A percentile compares a stretch with the other conserved stretches of the same genome.
Evolutionary conservation across 139 green algal species (phyloP).

Genomic region (Auxenochlorella pyrenoidosa): DNA sequence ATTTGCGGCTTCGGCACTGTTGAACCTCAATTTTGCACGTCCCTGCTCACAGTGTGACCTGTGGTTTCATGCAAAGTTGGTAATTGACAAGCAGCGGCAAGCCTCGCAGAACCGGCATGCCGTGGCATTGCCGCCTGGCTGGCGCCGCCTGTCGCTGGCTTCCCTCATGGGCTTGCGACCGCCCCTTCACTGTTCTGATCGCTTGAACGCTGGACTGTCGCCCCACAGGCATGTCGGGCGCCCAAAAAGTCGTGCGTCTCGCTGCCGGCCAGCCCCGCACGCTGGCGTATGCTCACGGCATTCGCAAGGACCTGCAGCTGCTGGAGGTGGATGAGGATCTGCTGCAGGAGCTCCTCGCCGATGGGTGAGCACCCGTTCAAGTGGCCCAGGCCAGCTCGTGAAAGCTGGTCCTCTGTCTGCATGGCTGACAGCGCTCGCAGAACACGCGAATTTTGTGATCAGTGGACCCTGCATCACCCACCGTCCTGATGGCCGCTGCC

Average conservation of each 20-base stretch:
- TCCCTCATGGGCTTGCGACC: too few relatives aligned
- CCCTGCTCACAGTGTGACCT: too few relatives aligned
- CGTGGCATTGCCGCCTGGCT: too few relatives aligned
- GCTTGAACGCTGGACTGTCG: too few relatives aligned
- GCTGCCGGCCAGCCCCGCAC: conserved; percentile 11
- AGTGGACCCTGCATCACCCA: not conserved
- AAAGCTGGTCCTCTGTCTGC: not conserved
- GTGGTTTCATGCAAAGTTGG: too few relatives aligned
- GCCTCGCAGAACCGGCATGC: too few relatives aligned
- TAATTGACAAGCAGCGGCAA: too few relatives aligned
- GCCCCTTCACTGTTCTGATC: too few relatives aligned
- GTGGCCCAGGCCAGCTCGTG: not conserved
- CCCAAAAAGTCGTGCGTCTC: not conserved
- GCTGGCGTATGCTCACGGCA: conserved; percentile 17
- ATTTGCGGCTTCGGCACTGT: too few relatives aligned
- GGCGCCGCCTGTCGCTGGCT: too few relatives aligned
- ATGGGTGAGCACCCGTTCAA: conserved; percentile 30
- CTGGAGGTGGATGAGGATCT: conserved; percentile 42
- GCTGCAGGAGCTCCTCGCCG: conserved; percentile 40
- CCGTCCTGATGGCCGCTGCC: not conserved
- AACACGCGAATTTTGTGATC: too few relatives aligned
- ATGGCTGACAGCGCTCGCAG: not conserved
- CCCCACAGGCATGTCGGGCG: not conserved
- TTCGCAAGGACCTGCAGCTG: conserved; percentile 41
- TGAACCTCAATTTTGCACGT: too few relatives aligned